Evolutionary conservation across 371 early-diverging fungal species (phyloP).

Genomic region (Mucor lusitanicus): DNA sequence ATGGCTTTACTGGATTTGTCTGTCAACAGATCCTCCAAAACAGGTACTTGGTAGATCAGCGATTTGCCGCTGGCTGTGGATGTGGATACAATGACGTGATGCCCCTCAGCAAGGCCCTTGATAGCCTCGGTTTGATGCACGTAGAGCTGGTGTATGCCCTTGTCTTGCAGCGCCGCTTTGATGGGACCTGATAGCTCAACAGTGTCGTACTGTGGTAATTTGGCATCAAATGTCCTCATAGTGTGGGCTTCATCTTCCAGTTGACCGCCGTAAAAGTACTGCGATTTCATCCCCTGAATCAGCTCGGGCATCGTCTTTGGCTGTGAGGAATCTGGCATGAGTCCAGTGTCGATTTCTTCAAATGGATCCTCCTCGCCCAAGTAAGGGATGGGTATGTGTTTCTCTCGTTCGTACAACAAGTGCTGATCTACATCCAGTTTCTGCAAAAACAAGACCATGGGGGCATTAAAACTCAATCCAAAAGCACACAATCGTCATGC

Average conservation of each 20-base stretch:
- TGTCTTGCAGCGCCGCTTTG: constrained; percentile 23
- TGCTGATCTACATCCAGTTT: constrained; percentile 17
- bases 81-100: constrained; percentile 69
- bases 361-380: background rate
- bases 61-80: constrained; percentile 85
- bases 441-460: background rate
- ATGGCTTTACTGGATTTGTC: constrained; percentile 48
- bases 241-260: constrained; percentile 17
- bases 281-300: constrained; percentile 22
- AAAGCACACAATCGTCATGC: background rate
- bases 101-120: constrained; percentile 37
- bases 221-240: constrained; percentile 22
- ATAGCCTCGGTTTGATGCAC: constrained; percentile 74
- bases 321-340: background rate
- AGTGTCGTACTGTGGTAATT: constrained; percentile 24
- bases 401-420: constrained; percentile 5
- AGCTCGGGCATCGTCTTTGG: constrained; percentile 10
- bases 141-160: constrained; percentile 56
- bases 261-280: constrained; percentile 36
- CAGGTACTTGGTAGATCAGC: constrained; percentile 73
- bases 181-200: constrained; percentile 14
- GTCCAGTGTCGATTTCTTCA: background rate
- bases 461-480: background rate
- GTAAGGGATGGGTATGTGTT: constrained; percentile 14
- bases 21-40: constrained; percentile 52